Conservation (phyloP, 257 asterid genomes). For the Eustoma russellianum region DNA sequence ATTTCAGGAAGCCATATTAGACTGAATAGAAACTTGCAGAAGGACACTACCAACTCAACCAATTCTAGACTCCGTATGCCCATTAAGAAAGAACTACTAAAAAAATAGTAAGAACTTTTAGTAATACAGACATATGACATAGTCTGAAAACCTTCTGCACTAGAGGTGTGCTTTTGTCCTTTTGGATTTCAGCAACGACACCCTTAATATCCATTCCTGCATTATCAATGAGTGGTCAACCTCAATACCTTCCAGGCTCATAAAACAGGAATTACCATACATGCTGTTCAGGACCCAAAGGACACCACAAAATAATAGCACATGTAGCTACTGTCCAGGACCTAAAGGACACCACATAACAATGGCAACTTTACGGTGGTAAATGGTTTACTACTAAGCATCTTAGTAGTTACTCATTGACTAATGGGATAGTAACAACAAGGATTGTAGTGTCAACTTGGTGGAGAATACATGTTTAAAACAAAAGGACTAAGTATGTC, state of each 20-base stretch:
- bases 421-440: too few relatives aligned
- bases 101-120: constrained; percentile 31
- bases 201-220: constrained; percentile 99
- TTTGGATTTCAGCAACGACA: constrained; percentile 78
- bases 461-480: too few relatives aligned
- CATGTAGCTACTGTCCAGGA: too few relatives aligned
- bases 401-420: too few relatives aligned
- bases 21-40: not conserved
- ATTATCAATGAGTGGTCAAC: constrained; percentile 40
- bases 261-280: not conserved
- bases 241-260: constrained; percentile 25
- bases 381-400: too few relatives aligned
- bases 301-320: too few relatives aligned
- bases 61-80: too few relatives aligned
- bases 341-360: too few relatives aligned
- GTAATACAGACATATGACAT: constrained; percentile 20
- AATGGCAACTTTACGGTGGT: too few relatives aligned
- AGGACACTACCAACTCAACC: not conserved
- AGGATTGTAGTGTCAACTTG: too few relatives aligned
- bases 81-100: not conserved
- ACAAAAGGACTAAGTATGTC: too few relatives aligned
- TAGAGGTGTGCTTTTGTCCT: constrained; percentile 74
- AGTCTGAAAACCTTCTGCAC: constrained; percentile 62
- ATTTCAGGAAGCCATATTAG: not conserved
- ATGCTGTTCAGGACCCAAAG: too few relatives aligned